Evolutionary conservation across 2,329 filamentous ascomycete genomes (phyloP).

Genomic region (Claviceps sp.): DNA sequence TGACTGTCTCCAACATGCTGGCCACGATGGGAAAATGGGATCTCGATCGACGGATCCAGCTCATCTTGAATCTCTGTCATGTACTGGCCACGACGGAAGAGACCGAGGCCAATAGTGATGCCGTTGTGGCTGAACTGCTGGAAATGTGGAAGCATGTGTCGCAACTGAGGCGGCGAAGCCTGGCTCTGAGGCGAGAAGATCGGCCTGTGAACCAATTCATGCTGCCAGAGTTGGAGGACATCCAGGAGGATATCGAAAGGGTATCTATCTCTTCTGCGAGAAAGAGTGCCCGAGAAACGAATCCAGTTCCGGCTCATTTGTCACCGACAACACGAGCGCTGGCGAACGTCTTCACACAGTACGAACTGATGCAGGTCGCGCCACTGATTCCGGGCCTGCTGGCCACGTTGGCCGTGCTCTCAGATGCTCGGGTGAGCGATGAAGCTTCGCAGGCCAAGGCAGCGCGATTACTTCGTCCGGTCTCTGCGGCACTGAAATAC

Average conservation of each 20-base stretch:
- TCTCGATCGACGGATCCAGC: constrained; percentile 15
- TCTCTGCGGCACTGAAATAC: constrained; percentile 11
- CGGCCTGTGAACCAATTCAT: constrained; percentile 13
- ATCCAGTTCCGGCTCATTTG: background rate
- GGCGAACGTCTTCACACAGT: constrained; percentile 20
- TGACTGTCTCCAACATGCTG: constrained; percentile 16
- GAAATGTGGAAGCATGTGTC: constrained; percentile 25
- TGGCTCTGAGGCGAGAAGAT: constrained; percentile 5
- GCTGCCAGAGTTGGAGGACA: constrained; percentile 17
- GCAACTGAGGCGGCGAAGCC: constrained; percentile 18
- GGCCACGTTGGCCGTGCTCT: constrained; percentile 18
- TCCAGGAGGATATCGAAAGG: constrained; percentile 11
- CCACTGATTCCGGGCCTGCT: constrained; percentile 20
- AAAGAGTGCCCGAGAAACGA: background rate
- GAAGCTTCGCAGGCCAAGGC: constrained; percentile 7
- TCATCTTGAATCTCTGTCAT: constrained; percentile 21
- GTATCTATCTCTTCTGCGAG: background rate
- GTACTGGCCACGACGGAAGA: constrained; percentile 9
- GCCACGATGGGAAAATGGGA: constrained; percentile 15
- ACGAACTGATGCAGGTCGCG: constrained; percentile 11
- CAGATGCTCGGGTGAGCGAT: constrained; percentile 13
- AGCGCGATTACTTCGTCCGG: constrained; percentile 18
- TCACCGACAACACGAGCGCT: constrained; percentile 12
- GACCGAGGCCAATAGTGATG: constrained; percentile 6
- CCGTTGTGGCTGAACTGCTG: constrained; percentile 17